phyloP scores from a whole-genome alignment of 352 stramenopile genomes.

The Phytopythium montanum region DNA sequence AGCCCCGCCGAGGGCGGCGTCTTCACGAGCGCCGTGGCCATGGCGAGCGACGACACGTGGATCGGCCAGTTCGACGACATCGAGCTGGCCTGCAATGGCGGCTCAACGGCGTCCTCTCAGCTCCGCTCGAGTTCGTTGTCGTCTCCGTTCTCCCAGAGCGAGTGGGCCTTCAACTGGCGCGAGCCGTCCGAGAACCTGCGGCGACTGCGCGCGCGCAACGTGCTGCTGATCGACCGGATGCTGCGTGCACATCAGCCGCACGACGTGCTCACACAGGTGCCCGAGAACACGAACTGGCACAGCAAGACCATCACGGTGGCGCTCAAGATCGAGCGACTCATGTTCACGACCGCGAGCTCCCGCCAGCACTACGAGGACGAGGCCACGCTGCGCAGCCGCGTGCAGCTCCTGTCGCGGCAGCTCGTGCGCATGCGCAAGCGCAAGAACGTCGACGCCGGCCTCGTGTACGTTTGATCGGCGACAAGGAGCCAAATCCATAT shows the following conservation, averaged over 20 bases:
- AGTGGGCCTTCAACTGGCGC: constrained; percentile 17
- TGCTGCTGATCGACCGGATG: constrained; percentile 55
- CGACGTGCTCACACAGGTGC: constrained; percentile 55
- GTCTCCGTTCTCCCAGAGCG: background rate
- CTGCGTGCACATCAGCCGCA: constrained; percentile 48
- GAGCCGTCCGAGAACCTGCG: constrained; percentile 25
- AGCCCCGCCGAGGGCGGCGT: background rate
- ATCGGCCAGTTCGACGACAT: constrained; percentile 4
- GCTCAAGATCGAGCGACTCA: constrained; percentile 63
- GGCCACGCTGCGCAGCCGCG: constrained; percentile 39
- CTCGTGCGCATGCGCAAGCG: constrained; percentile 52
- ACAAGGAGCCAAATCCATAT: background rate
- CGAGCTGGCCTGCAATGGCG: background rate
- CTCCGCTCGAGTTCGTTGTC: too few species aligned
- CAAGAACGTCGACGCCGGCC: constrained; percentile 42
- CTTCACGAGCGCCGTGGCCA: background rate
- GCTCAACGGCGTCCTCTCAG: background rate
- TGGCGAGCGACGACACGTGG: background rate
- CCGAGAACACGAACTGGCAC: constrained; percentile 57
- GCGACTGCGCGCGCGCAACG: constrained; percentile 36
- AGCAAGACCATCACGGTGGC: constrained; percentile 54
- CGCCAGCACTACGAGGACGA: constrained; percentile 56
- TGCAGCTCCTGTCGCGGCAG: constrained; percentile 51
- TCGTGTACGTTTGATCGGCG: constrained; percentile 3
- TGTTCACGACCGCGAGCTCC: constrained; percentile 55